Evolutionary conservation across 139 green algal genomes (phyloP), one percentile per base, ranked within the genome.

Genomic region (Picocystis salinarum): DNA sequence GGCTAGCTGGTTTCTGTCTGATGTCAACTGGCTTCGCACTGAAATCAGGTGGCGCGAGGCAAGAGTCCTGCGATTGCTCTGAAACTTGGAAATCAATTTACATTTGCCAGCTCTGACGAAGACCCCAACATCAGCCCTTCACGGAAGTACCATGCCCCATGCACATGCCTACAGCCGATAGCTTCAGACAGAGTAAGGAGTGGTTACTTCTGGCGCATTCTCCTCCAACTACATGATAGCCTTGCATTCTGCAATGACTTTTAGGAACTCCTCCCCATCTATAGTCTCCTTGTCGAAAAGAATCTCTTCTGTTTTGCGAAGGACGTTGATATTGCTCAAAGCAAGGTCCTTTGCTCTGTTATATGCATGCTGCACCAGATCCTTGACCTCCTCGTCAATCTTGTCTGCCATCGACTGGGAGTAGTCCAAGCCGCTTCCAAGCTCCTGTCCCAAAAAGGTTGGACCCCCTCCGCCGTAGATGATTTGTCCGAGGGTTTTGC

Each of bases 231-330:
- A 93, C 56, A 93, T 70, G 67, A 85, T 42, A 2, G 78, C 71
- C 51, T 90, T 64, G 19, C 53, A 62, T 39, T 82, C 77, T 40
- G 89, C 56, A 40, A 98, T 70, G 28, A 96, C 78, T 36, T 61
- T 46, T 55, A 75, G 59, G 42, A 93, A 86, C 66, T 94, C 83
- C 29, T 94, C 86, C 11, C 88, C 89, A 59, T 96, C 88, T 33
- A 99, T 85, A 54, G 84, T 91, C 73, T 99, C 89, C 64, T 90
- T 87, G 72, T 99, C 89, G 45, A 99, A 56, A 33, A 99, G 65
- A 34, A 93, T 63, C 2, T 77, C 79, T 1, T 87, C 82, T 10
- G 59, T 67, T 52, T 67, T 67, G 73, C 96, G 87, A 58, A 98
- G 64, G 19, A 95, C 63, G 24, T 78, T 54, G 25, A 96, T 92